phyloP scores from a whole-genome alignment of 345 rosid species.

The Populus simonii region DNA sequence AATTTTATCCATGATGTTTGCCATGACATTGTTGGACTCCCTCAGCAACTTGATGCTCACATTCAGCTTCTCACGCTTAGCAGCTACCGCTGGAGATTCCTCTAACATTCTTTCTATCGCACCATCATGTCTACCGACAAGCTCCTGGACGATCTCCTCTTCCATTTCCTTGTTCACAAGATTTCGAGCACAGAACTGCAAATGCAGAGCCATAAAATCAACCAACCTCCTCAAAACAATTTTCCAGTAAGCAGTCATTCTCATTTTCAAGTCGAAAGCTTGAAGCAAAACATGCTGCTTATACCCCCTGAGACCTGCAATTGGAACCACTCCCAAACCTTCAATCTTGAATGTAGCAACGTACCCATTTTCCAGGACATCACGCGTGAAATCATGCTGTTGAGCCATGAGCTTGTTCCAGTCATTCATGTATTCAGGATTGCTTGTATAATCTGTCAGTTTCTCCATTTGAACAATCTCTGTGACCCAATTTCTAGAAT shows the following conservation, averaged over 20 bases:
- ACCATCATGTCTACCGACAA: constrained; percentile 8
- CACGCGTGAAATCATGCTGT: background rate
- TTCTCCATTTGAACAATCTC: constrained; percentile 39
- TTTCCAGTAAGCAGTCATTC: constrained; percentile 29
- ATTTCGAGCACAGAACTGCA: constrained; percentile 19
- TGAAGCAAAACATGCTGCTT: background rate
- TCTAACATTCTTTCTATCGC: constrained; percentile 21
- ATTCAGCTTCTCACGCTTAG: constrained; percentile 34
- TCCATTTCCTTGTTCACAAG: constrained; percentile 25
- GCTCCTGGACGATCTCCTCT: constrained; percentile 20
- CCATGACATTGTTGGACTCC: constrained; percentile 31
- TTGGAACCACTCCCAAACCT: constrained; percentile 17
- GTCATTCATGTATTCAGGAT: constrained; percentile 26
- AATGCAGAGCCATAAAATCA: constrained; percentile 26
- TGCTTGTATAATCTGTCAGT: constrained; percentile 34
- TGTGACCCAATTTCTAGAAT: constrained; percentile 23
- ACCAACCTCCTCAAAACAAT: constrained; percentile 29
- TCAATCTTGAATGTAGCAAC: background rate
- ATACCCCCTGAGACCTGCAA: background rate
- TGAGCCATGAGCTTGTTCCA: constrained; percentile 24
- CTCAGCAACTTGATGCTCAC: constrained; percentile 15
- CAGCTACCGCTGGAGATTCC: constrained; percentile 26
- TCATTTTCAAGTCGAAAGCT: too few relatives aligned
- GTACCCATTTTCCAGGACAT: background rate
- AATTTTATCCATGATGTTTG: constrained; percentile 5